These are phyloP conservation scores for Anaeramoeba flamelloides DNA, from an alignment of 78 protist species.

Conservation along the genomic window DNA sequence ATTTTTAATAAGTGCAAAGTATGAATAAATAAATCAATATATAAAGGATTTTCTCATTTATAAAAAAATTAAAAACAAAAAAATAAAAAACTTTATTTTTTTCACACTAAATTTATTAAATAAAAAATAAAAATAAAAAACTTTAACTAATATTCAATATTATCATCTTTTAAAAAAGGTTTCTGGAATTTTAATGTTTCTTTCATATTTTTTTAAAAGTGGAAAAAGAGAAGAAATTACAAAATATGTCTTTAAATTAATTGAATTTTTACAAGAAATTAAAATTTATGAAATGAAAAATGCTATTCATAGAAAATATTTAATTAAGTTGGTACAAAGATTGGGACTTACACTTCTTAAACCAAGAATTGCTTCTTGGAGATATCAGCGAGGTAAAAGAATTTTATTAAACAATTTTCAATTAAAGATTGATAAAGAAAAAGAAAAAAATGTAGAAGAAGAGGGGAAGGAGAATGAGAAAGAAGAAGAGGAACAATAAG, in stretches of 20 bases:
- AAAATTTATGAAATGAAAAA: background rate
- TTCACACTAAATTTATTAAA: background rate
- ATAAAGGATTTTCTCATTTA: too few species aligned
- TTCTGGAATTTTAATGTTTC: background rate
- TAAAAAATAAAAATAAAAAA: background rate
- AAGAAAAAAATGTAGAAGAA: background rate
- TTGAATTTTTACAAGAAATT: background rate
- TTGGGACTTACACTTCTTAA: constrained; percentile 51
- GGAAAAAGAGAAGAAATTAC: background rate
- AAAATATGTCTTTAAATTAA: background rate
- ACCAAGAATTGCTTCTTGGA: constrained; percentile 57
- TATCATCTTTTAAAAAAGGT: background rate
- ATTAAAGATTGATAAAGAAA: background rate
- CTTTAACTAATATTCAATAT: too few species aligned
- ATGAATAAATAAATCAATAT: too few species aligned
- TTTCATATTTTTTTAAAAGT: background rate
- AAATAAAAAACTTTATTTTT: background rate
- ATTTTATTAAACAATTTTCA: constrained; percentile 8
- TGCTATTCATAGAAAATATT: constrained; percentile 11
- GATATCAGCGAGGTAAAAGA: constrained; percentile 39
- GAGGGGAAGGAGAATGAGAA: background rate
- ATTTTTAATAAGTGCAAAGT: too few species aligned
- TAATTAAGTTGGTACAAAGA: constrained; percentile 55
- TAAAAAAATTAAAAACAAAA: too few species aligned
- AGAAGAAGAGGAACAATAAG: constrained; percentile 23